phyloP scores from a whole-genome alignment of 2,329 filamentous ascomycete species.

The Neofusicoccum umdonicola region DNA sequence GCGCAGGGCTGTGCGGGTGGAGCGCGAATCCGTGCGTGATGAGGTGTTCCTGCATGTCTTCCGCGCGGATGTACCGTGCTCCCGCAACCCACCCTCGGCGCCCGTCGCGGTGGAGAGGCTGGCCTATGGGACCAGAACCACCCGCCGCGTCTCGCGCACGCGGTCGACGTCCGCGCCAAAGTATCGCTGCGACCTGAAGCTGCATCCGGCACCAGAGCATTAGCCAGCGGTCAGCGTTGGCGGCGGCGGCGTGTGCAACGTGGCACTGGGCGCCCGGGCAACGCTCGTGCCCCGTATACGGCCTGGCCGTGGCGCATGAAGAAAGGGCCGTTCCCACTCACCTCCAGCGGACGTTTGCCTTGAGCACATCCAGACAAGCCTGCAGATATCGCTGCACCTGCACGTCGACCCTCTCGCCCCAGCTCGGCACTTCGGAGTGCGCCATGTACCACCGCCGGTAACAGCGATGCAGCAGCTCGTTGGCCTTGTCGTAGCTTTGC shows the following conservation, averaged over 20 bases:
- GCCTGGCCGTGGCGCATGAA: slow-evolving; percentile 6
- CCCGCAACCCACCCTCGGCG: background rate
- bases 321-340: background rate
- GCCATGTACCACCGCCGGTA: slow-evolving; percentile 19
- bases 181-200: slow-evolving; percentile 18
- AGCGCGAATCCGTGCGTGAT: slow-evolving; percentile 2
- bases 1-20: slow-evolving; percentile 7
- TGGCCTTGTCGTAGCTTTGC: slow-evolving; percentile 16
- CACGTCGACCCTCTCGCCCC: slow-evolving; percentile 16
- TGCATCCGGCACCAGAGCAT: background rate
- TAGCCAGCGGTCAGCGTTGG: background rate
- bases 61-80: background rate
- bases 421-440: slow-evolving; percentile 14
- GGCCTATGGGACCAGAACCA: slow-evolving; percentile 6
- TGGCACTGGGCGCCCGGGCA: slow-evolving; percentile 16
- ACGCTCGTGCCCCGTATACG: slow-evolving; percentile 15
- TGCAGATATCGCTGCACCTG: slow-evolving; percentile 18
- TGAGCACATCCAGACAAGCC: slow-evolving; percentile 16
- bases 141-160: slow-evolving; percentile 15
- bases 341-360: slow-evolving; percentile 17
- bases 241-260: background rate
- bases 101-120: background rate
- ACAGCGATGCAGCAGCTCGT: slow-evolving; percentile 17
- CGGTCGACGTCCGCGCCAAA: slow-evolving; percentile 15
- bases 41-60: slow-evolving; percentile 12